Base-by-base conservation (phyloP, 345 rosid genomes). In the Streptanthus diversifolius region DNA sequence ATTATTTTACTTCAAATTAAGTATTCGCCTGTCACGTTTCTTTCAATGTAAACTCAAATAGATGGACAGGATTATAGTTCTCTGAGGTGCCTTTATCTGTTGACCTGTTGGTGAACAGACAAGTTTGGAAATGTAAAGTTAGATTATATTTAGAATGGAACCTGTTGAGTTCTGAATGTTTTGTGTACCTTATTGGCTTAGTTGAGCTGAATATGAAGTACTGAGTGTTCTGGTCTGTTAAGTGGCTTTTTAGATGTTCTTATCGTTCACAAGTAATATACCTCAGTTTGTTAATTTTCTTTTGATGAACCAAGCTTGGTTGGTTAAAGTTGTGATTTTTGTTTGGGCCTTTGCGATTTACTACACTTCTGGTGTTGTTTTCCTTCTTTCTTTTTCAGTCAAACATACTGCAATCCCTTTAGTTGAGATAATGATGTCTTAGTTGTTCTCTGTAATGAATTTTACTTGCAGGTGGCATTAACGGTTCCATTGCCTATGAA, bases 401-500 rank as follows among this genome's bases (percentile, higher is more conserved):
- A 47, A 15, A 22, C 18, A 12, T 37, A 40, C 24, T 52, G 44
- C 22, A 1, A 4, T 51, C n/a, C 17, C 7, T 60, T 25, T 29
- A 39, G 62, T 14, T 51, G 35, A 63, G 21, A 30, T 63, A 45
- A 0, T 22, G 33, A 1, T 55, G 24, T 45, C 66, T 36, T 29
- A 12, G 3, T 24, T 72, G 29, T 43, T 54, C 49, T 64, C 58
- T 37, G 45, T 27, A 2, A 39, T 60, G 45, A 22, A 30, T 59
- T 56, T 33, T 11, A 9, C 12, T 24, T 69, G 66, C 84, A 93
- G 98, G 98, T 62, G 97, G 96, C 45, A 91, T 91, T 84, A 93
- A 93, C 52, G 95, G 98, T 54, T 93, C 98, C 47, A 86, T 91
- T 75, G 67, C 84, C 61, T 86, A 84, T 62, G 98, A 93, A 75